A percentile compares a stretch with the other conserved stretches of the same genome.
Evolutionary conservation across 139 green algal genomes (phyloP).

Genomic region (Nannochloris sp.): DNA sequence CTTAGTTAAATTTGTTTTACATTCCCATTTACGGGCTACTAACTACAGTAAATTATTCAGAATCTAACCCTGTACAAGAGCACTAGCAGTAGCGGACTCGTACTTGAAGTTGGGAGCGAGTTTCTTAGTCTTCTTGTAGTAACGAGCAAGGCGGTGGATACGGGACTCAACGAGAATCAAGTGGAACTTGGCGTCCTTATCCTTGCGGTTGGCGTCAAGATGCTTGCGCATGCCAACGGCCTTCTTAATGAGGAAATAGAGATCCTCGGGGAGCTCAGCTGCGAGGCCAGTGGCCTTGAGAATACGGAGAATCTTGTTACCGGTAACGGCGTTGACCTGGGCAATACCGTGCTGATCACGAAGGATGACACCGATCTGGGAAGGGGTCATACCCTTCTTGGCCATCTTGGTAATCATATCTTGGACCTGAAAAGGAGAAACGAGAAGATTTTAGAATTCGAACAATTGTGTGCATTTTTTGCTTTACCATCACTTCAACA

Average conservation of each 20-base stretch:
- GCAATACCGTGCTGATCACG: constrained; percentile 92
- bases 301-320: constrained; percentile 95
- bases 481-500: too few relatives aligned
- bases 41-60: too few relatives aligned
- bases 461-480: background rate
- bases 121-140: constrained; percentile 94
- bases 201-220: constrained; percentile 87
- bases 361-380: constrained; percentile 94
- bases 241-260: constrained; percentile 99
- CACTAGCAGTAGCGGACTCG: constrained; percentile 88
- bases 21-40: too few relatives aligned
- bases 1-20: too few relatives aligned
- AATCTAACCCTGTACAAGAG: constrained; percentile 60
- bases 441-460: background rate
- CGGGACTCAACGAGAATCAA: constrained; percentile 90
- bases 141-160: constrained; percentile 97
- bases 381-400: constrained; percentile 97
- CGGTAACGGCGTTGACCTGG: constrained; percentile 81
- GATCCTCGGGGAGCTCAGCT: constrained; percentile 96
- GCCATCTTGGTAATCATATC: constrained; percentile 94
- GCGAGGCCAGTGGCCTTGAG: constrained; percentile 87
- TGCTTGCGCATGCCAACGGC: constrained; percentile 96
- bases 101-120: constrained; percentile 88
- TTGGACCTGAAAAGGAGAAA: constrained; percentile 47
- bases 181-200: constrained; percentile 89